Base-by-base conservation (phyloP, 2,329 filamentous ascomycete genomes). In the Torrubiella hemipterigena region DNA sequence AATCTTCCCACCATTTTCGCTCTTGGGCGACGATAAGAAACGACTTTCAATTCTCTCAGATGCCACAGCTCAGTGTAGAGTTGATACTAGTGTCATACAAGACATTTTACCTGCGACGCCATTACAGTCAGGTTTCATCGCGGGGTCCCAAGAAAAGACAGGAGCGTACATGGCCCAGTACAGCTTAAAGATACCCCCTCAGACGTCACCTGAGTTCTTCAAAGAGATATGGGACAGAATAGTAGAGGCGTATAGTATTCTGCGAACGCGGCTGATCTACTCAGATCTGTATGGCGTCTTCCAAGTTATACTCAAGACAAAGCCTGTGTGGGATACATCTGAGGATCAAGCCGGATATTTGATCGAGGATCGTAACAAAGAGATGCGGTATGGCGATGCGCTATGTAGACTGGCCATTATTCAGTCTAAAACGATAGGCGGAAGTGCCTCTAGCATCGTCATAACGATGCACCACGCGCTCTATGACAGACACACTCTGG, bases 401-500 rank as follows among this genome's bases (percentile, higher is more conserved):
- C 33, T 35, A 13, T 28, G 26, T 21, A 29, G 29, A 16, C 16
- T 22, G 7, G 29, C 29, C 13, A 21, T 30, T 18, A 8, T 30
- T 6, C 3, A 31, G 14, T 14, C 13, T 20, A 28, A 28, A 17
- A 17, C 26, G 15, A 17, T 7, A 11, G 26, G 26, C n/a, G 11
- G 11, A 6, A 14, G 14, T 30, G 29, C 10, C 17, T 20, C 22
- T 8, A 38, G 21, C 13, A 34, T 43, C 10, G 31, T 38, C 4
- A 41, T 35, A 19, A 38, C 38, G 7, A 29, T 32, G 7, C 41
- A 43, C 19, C 41, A 43, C 26, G 30, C 38, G 10, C 13, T 39
- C 5, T 43, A 43, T 13, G 41, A 43, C 30, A 39, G 37, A 18
- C 39, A 35, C 32, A 36, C 33, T 20, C 17, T 24, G 22, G 6